phyloP scores from a whole-genome alignment of 2,329 filamentous ascomycete genomes.

The Hymenoscyphus salicellus region DNA sequence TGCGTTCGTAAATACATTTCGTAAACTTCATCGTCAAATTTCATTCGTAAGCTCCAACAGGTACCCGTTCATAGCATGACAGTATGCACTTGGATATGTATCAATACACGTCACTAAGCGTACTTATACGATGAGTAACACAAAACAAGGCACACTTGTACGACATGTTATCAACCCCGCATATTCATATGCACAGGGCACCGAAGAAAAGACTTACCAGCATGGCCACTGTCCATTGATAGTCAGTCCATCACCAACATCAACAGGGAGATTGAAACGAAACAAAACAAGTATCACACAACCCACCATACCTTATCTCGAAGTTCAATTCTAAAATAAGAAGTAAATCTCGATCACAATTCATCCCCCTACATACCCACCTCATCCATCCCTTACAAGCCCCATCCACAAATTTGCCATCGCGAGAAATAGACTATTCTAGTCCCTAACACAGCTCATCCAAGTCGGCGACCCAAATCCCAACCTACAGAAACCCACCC shows the following conservation, averaged over 20 bases:
- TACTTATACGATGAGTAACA: background rate
- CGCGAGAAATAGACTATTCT: background rate
- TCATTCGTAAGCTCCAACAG: background rate
- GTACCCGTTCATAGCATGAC: background rate
- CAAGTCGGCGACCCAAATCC: background rate
- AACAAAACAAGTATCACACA: background rate
- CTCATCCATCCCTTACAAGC: background rate
- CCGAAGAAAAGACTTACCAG: background rate
- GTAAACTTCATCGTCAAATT: background rate
- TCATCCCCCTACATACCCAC: background rate
- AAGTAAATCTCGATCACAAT: background rate
- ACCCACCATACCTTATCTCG: background rate
- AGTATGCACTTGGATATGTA: background rate
- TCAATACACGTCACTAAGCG: background rate
- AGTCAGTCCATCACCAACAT: background rate
- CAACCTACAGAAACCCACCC: background rate
- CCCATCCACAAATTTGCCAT: background rate
- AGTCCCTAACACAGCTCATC: background rate
- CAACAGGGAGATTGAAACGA: background rate
- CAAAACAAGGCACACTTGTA: background rate
- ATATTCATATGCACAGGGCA: background rate
- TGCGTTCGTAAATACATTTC: background rate
- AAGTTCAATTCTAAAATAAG: background rate
- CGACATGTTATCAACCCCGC: background rate
- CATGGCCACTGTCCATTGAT: background rate